A percentile compares a stretch with the other conserved stretches of the same genome.
These are phyloP conservation scores for Trichodelitschia bisporula DNA, from an alignment of 495 filamentous ascomycete genomes.

Conservation along the genomic window DNA sequence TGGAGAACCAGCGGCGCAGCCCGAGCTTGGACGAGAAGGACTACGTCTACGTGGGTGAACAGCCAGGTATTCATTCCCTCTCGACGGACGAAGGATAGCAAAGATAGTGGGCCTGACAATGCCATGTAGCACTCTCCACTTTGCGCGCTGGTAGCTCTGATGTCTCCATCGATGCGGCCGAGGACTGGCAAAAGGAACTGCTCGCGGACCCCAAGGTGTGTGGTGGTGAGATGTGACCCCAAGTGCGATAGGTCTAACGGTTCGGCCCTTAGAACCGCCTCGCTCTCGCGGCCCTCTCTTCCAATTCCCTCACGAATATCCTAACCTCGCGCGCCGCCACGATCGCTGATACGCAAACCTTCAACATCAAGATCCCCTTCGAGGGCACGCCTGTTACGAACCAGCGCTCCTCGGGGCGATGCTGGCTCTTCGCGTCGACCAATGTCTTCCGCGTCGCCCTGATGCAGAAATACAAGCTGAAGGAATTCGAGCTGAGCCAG, in stretches of 20 bases:
- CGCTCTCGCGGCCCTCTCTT: slow-evolving; percentile 39
- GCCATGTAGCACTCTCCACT: slow-evolving; percentile 2
- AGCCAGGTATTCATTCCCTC: neutral
- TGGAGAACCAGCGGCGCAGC: too few relatives aligned
- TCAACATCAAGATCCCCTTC: slow-evolving; percentile 58
- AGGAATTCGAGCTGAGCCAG: slow-evolving; percentile 64
- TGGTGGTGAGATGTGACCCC: neutral
- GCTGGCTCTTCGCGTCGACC: slow-evolving; percentile 73
- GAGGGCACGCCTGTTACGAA: slow-evolving; percentile 72
- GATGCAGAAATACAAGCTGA: slow-evolving; percentile 54
- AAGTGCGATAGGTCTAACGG: neutral
- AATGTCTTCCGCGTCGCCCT: slow-evolving; percentile 71
- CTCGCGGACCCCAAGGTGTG: slow-evolving; percentile 37
- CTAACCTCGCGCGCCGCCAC: slow-evolving; percentile 24
- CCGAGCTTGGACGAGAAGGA: too few relatives aligned
- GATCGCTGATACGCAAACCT: slow-evolving; percentile 44
- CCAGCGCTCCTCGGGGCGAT: slow-evolving; percentile 53
- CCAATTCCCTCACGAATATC: slow-evolving; percentile 25
- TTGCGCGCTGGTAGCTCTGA: slow-evolving; percentile 4
- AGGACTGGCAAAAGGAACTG: slow-evolving; percentile 33
- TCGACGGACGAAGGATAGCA: neutral
- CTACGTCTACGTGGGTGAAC: slow-evolving; percentile 1
- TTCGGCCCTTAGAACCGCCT: slow-evolving; percentile 27
- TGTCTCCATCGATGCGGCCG: slow-evolving; percentile 22
- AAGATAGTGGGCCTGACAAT: neutral